Conservation (phyloP, 495 filamentous ascomycete genomes). For the Neurospora hispaniola region DNA sequence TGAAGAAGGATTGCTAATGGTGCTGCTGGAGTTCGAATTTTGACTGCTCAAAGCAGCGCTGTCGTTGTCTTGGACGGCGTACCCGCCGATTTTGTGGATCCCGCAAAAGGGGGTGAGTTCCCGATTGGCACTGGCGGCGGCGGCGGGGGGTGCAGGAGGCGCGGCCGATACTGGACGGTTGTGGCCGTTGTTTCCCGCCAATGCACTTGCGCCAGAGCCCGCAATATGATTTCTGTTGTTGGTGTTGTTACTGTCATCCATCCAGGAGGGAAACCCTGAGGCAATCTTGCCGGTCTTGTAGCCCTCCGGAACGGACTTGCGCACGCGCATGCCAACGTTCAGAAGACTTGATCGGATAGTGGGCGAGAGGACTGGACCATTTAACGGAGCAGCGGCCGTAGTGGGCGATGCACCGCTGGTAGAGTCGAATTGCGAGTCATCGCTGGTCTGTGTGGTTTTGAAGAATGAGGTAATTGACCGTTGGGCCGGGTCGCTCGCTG, state of each 20-base stretch:
- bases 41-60: conserved; percentile 29
- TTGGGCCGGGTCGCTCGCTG: conserved; percentile 38
- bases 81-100: conserved; percentile 52
- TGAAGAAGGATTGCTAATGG: conserved; percentile 6
- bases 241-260: conserved; percentile 15
- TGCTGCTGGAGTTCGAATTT: conserved; percentile 22
- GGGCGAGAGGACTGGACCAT: conserved; percentile 44
- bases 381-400: conserved; percentile 17
- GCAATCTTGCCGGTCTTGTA: conserved; percentile 63
- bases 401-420: not conserved
- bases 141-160: not conserved
- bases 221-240: not conserved
- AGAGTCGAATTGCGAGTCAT: conserved; percentile 6
- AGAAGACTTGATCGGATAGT: conserved; percentile 68
- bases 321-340: conserved; percentile 83
- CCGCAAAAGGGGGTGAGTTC: conserved; percentile 73
- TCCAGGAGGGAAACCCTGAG: conserved; percentile 34
- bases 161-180: not conserved
- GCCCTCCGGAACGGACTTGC: conserved; percentile 83
- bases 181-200: not conserved
- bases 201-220: not conserved
- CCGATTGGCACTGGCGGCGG: conserved; percentile 7
- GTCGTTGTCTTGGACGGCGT: conserved; percentile 29
- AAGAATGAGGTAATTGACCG: conserved; percentile 43
- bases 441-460: not conserved